These are phyloP conservation scores for Lophiotrema nucula DNA, from an alignment of 495 filamentous ascomycete species.

Conservation along the genomic window DNA sequence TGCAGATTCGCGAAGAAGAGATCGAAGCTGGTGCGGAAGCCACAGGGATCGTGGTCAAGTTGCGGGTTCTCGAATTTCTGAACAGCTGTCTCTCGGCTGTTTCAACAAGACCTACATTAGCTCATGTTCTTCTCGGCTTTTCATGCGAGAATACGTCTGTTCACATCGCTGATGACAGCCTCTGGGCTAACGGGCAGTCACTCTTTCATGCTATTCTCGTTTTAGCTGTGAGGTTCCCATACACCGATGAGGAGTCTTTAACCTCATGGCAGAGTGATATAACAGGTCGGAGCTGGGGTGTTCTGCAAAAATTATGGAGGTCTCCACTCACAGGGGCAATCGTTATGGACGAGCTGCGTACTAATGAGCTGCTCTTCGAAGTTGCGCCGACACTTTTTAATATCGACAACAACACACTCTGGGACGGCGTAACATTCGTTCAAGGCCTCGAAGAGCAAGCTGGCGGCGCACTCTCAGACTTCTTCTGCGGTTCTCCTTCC, in stretches of 20 bases:
- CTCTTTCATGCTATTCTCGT: slow-evolving; percentile 78
- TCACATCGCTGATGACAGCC: slow-evolving; percentile 58
- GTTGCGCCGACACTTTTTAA: slow-evolving; percentile 64
- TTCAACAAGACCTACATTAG: slow-evolving; percentile 72
- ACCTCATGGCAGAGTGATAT: slow-evolving; percentile 69
- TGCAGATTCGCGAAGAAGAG: slow-evolving; percentile 62
- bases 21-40: slow-evolving; percentile 60
- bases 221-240: slow-evolving; percentile 62
- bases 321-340: slow-evolving; percentile 75
- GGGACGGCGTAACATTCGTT: slow-evolving; percentile 60
- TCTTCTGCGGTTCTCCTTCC: slow-evolving; percentile 63
- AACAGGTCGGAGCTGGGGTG: slow-evolving; percentile 71
- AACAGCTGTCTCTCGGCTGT: slow-evolving; percentile 70
- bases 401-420: slow-evolving; percentile 61
- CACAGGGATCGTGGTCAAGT: slow-evolving; percentile 70
- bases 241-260: slow-evolving; percentile 58
- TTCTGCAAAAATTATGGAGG: slow-evolving; percentile 77
- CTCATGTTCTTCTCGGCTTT: slow-evolving; percentile 89
- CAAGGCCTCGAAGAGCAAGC: slow-evolving; percentile 40
- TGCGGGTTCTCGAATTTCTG: slow-evolving; percentile 77
- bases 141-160: slow-evolving; percentile 65
- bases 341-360: slow-evolving; percentile 73
- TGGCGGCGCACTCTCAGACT: slow-evolving; percentile 42
- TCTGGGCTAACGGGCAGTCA: slow-evolving; percentile 66
- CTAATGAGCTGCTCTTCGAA: slow-evolving; percentile 68